These are phyloP conservation scores for Nannizziopsis barbatae DNA, from an alignment of 2,329 filamentous ascomycete genomes.

Conservation along the genomic window DNA sequence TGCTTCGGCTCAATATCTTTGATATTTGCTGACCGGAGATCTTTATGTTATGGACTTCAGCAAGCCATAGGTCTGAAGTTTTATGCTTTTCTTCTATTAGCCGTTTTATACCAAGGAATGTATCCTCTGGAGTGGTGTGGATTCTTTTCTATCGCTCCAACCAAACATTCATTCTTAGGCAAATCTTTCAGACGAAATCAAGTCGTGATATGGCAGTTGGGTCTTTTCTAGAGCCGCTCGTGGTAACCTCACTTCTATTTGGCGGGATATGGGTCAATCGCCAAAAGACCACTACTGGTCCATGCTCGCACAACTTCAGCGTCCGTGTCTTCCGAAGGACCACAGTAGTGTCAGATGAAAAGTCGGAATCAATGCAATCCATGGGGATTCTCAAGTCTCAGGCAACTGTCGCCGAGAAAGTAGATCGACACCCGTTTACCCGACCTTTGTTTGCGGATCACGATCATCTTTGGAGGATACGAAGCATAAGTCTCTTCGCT, in stretches of 20 bases:
- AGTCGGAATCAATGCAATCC: constrained; percentile 1
- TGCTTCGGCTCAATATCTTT: too few species aligned
- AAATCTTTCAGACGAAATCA: neutral
- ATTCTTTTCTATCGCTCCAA: neutral
- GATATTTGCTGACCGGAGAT: too few species aligned
- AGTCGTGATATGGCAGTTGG: constrained; percentile 41
- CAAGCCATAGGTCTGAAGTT: too few species aligned
- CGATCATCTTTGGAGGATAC: constrained; percentile 41
- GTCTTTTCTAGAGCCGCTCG: constrained; percentile 50
- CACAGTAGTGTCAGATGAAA: neutral
- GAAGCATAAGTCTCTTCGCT: constrained; percentile 39
- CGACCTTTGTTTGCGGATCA: constrained; percentile 33
- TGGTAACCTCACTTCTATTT: constrained; percentile 49
- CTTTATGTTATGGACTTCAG: too few species aligned
- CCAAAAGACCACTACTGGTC: constrained; percentile 26
- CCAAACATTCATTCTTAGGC: neutral
- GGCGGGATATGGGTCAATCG: constrained; percentile 54
- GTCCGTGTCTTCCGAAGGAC: neutral
- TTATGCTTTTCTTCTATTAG: too few species aligned
- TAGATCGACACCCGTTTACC: constrained; percentile 24
- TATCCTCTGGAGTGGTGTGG: too few species aligned
- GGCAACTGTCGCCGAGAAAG: neutral
- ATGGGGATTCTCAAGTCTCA: neutral
- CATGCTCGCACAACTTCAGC: constrained; percentile 2
- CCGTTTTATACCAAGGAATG: too few species aligned